Evolutionary conservation across 2,329 filamentous ascomycete species (phyloP), one percentile per base, ranked within the genome.

Genomic region (Fusarium zealandicum): DNA sequence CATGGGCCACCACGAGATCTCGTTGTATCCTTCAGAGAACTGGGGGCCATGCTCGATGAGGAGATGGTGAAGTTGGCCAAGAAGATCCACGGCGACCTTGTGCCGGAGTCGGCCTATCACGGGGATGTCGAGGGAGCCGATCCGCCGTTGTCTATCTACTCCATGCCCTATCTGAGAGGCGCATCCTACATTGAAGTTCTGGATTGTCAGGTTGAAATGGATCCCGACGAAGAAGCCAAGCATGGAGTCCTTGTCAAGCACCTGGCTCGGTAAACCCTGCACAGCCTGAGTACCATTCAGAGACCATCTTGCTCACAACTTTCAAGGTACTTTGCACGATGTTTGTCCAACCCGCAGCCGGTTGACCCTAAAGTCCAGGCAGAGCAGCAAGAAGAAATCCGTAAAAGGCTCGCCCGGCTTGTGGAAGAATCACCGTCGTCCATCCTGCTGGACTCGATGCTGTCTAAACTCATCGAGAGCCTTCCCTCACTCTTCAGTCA

Each of bases 251-350:
- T 62, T 51, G 37, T 59, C 30, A 64, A 51, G 37, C 32, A 59
- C 40, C 35, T 61, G 37, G 59, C 56, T 40, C 56, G 40, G 56
- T 56, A 51, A 54, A 22, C n/a, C 28, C 14, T 18, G 27, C 7
- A 17, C 10, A 46, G 28, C 20, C 31, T 18, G 11, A 40, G 32
- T n/a, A 50, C 16, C n/a, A 36, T 35, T 40, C 8, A 43, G 49
- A 43, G 31, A 25, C 38, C 28, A 44, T 48, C 18, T 47, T 49
- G 31, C 55, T 59, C 11, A 59, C 30, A 49, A 12, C 16, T 28
- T 28, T 52, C 14, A 41, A 64, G 52, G 32, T 70, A 69, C 48
- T 70, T 70, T 65, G 63, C 66, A 37, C 61, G 64, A 60, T 61
- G 63, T 22, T 66, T 57, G 64, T 54, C 45, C 18, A 57, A 18